phyloP scores from a whole-genome alignment of 441 rosid species.

The Lepidium campestre region DNA sequence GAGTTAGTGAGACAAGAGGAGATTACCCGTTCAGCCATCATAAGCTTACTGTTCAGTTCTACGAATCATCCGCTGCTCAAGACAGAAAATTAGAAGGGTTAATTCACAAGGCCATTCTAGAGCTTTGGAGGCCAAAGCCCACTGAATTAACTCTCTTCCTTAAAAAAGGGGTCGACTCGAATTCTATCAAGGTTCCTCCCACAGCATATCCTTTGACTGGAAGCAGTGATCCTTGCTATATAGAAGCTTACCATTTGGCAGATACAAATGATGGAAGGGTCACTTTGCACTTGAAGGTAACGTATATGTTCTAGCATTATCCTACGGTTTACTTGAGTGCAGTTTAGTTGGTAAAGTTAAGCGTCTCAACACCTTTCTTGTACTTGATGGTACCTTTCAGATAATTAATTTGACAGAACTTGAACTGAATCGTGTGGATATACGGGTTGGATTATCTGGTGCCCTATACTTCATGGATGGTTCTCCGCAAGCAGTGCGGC shows the following conservation, averaged over 20 bases:
- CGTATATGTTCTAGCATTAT: not conserved
- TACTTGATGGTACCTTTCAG: constrained; percentile 40
- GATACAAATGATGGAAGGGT: constrained; percentile 95
- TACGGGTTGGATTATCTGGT: constrained; percentile 92
- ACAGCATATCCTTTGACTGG: constrained; percentile 79
- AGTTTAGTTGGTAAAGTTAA: not conserved
- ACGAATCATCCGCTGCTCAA: constrained; percentile 97
- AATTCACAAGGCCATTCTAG: constrained; percentile 96
- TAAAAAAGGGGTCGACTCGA: constrained; percentile 70
- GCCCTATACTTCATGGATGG: constrained; percentile 94
- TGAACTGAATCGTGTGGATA: constrained; percentile 87
- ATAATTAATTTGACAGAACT: constrained; percentile 91
- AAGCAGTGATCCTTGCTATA: constrained; percentile 96
- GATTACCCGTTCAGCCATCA: constrained; percentile 99
- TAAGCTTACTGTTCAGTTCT: constrained; percentile 95
- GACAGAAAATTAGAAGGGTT: constrained; percentile 94
- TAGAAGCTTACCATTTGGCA: constrained; percentile 96
- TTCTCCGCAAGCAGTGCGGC: constrained; percentile 94
- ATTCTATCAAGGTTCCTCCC: constrained; percentile 80
- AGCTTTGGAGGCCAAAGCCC: constrained; percentile 99
- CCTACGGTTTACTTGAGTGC: not conserved
- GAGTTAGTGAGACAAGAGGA: constrained; percentile 95
- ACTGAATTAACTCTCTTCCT: constrained; percentile 79
- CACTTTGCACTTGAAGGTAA: constrained; percentile 88
- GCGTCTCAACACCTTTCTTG: constrained; percentile 11